Conservation (phyloP, 371 early-diverging fungal species). For the Chytridium lagenaria region DNA sequence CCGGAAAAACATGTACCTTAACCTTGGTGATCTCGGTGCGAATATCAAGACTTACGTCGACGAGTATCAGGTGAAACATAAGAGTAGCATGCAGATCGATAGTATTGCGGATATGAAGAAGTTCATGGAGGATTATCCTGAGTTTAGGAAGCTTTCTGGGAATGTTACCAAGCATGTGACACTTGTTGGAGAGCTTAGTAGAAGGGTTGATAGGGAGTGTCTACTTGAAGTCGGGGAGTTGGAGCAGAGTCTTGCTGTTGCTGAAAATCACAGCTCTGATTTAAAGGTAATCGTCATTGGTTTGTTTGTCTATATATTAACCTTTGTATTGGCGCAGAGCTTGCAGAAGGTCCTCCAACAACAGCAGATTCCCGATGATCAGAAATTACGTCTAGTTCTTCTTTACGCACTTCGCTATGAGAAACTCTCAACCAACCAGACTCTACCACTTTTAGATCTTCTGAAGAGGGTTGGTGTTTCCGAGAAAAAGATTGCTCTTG, state of each 20-base stretch:
- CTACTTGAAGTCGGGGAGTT: constrained; percentile 88
- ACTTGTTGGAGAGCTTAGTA: constrained; percentile 88
- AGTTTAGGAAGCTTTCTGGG: constrained; percentile 90
- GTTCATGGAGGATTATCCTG: constrained; percentile 97
- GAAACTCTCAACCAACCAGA: constrained; percentile 72
- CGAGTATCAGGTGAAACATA: constrained; percentile 87
- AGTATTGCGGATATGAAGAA: constrained; percentile 96
- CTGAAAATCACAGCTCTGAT: constrained; percentile 82
- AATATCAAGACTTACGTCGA: constrained; percentile 93
- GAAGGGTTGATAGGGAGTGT: constrained; percentile 73
- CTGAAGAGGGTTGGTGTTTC: constrained; percentile 72
- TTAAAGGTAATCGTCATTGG: constrained; percentile 63
- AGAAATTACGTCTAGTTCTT: constrained; percentile 80
- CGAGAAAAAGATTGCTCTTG: constrained; percentile 70
- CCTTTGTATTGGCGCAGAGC: no score
- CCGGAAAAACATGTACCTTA: constrained; percentile 84
- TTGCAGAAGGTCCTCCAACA: constrained; percentile 73
- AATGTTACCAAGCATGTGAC: constrained; percentile 98
- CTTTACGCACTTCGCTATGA: constrained; percentile 93
- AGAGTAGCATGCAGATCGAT: constrained; percentile 88
- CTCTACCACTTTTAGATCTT: constrained; percentile 68
- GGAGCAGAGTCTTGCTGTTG: constrained; percentile 92
- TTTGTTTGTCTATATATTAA: no score
- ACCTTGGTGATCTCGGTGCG: constrained; percentile 93
- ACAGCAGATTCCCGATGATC: constrained; percentile 69